Conservation (phyloP, 2,329 filamentous ascomycete species). For the Tolypocladium cylindrosporum region DNA sequence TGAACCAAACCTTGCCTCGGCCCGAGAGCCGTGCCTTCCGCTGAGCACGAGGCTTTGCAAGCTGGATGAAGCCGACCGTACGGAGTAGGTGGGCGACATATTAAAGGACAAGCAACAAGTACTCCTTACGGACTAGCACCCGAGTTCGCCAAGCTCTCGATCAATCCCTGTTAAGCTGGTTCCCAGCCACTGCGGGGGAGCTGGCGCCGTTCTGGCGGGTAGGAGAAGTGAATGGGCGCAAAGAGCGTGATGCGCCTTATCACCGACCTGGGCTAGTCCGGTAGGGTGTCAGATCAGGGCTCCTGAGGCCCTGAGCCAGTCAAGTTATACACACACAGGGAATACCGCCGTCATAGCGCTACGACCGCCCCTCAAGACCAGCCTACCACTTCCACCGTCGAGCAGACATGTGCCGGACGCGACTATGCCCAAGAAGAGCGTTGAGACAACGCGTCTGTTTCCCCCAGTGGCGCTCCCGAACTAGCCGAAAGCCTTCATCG, state of each 20-base stretch:
- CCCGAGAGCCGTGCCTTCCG: no score
- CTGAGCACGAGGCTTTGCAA: no score
- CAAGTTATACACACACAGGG: not conserved
- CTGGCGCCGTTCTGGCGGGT: not conserved
- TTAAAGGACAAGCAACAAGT: no score
- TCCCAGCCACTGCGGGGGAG: not conserved
- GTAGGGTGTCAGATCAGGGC: not conserved
- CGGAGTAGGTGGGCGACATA: no score
- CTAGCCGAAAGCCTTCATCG: not conserved
- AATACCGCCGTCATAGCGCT: not conserved
- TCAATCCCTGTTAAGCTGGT: not conserved
- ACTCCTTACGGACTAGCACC: no score
- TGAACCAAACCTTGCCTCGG: no score
- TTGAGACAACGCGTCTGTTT: not conserved
- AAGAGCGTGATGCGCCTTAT: not conserved
- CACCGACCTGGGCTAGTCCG: not conserved
- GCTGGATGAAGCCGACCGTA: no score
- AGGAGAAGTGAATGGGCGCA: not conserved
- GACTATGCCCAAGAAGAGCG: not conserved
- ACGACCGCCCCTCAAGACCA: no score
- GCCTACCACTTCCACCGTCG: no score
- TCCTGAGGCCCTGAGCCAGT: not conserved
- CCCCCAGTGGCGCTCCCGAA: not conserved
- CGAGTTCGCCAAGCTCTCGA: not conserved
- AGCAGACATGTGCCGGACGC: not conserved